Percentiles rank a stretch among this genome's conserved stretches.
These are phyloP conservation scores for Hypoxylon trugodes DNA, from an alignment of 495 filamentous ascomycete genomes.

Conservation along the genomic window DNA sequence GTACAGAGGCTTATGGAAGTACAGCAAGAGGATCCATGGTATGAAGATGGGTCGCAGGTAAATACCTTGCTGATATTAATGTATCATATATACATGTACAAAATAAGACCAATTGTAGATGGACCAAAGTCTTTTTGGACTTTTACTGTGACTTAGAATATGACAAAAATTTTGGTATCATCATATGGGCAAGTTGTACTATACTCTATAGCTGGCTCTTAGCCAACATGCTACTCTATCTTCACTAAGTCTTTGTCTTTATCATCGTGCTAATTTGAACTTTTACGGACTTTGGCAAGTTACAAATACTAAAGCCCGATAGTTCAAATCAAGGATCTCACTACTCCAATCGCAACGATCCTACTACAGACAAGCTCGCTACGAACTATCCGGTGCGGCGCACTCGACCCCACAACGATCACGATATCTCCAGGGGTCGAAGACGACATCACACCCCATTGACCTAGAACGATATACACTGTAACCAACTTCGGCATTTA, in stretches of 20 bases:
- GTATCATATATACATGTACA: constrained; percentile 39
- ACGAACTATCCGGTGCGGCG: background rate
- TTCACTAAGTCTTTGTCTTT: background rate
- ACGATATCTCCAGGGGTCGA: constrained; percentile 23
- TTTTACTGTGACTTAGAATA: too few relatives aligned
- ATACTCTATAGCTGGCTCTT: too few relatives aligned
- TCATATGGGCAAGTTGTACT: too few relatives aligned
- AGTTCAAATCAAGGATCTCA: background rate
- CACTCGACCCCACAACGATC: constrained; percentile 25
- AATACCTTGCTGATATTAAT: constrained; percentile 19
- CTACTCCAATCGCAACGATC: background rate
- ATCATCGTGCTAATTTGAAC: background rate
- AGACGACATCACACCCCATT: constrained; percentile 26
- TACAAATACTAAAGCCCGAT: background rate
- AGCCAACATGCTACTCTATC: background rate
- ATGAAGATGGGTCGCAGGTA: constrained; percentile 35
- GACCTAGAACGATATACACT: background rate
- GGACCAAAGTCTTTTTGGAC: too few relatives aligned
- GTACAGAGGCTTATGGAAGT: constrained; percentile 63
- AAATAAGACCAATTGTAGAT: constrained; percentile 25
- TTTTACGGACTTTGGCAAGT: background rate
- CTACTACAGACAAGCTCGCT: constrained; percentile 5
- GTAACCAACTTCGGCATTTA: constrained; percentile 13
- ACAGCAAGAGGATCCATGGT: constrained; percentile 55
- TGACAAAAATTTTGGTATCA: background rate